Base-by-base conservation (phyloP, 345 rosid genomes). In the Salix caprea region DNA sequence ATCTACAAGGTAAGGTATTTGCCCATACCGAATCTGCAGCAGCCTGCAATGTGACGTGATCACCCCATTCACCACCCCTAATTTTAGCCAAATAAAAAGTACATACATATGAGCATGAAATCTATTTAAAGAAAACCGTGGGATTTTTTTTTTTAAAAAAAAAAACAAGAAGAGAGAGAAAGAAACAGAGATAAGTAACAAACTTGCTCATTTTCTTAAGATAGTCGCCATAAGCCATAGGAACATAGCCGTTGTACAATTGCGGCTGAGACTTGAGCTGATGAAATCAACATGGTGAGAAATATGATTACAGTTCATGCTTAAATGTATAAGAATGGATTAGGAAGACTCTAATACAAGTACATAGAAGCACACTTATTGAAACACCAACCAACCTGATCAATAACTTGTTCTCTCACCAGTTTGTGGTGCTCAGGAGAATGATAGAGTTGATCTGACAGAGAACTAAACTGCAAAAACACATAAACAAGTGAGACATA, bases 371-470 rank as follows among this genome's bases (percentile, higher is more conserved):
- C 30, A 74, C 1, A 34, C 7, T 40, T 37, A 40, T 66, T 32
- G 7, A 60, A 44, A 71, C 9, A 26, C 46, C 56, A 75, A 73
- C 81, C 70, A 77, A 94, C 97, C 94, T 92, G 97, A 82, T 81
- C 73, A 70, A 89, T 82, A 76, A 94, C 80, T 83, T 86, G 91
- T 65, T 90, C 87, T 74, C 98, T 90, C 78, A 92, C 94, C 87
- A 74, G 75, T 67, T 79, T 86, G 83, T 92, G 97, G 78, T 90
- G 86, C 37, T 92, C 93, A 65, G 93, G 66, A 73, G 98, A 87
- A 60, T 90, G 91, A 76, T 92, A 94, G 50, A 94, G 91, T 85
- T 92, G 98, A 77, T 94, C 98, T 65, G 97, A 91, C 77, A 92
- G 77, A 50, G 98, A 85, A 34, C 97, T 90, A 77, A 92, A 94